Base-by-base conservation (phyloP, 352 stramenopile genomes). In the Globisporangium middletonii region DNA sequence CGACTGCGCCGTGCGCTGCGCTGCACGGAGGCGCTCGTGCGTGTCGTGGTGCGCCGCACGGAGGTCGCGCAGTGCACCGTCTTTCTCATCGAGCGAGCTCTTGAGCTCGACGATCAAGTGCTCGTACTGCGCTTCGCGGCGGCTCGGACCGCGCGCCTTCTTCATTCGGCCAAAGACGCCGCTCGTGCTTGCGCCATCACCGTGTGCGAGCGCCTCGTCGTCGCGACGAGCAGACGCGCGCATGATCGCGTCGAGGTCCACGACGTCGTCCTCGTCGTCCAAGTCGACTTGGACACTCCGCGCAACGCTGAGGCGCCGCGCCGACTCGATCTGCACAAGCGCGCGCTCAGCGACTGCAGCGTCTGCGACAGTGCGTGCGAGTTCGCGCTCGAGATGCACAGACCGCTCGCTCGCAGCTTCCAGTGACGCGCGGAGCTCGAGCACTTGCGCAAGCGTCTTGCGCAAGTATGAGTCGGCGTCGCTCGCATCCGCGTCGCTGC, bases 41-140 rank as follows among this genome's bases (percentile, higher is more conserved):
- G 64, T 58, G 13, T 77, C 71, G 0, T 65, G 63, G 7, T 83
- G 56, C 6, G 68, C 59, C 30, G 37, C 53, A 27, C 76, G 65
- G 8, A 73, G 67, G 41, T 79, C 68, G 4, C 50, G 44, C 16
- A 86, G 52, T 3, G 65, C 71, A 33, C 56, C 63, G 9, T 83
- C 64, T 28, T 83, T 82, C 35, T 79, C 78, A 11, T 64, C 54
- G 0, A 88, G 50, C 2, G 76, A 64, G 19, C 58, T 77, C 68
- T 88, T 88, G 5, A 88, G 66, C 53, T 88, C 78, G 1, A 83
- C 69, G 35, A 88, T 86, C 16, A 88, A 63, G n/a, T 84, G 65
- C 30, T 88, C 78, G 56, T 88, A 86, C 52, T 85, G 78, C 26
- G 58, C 59, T 6, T 61, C 71, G 8, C 76, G 62, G 33, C 58